A percentile compares a stretch with the other conserved stretches of the same genome.
Conservation (phyloP, 495 filamentous ascomycete genomes). For the Annulohypoxylon moriforme region DNA sequence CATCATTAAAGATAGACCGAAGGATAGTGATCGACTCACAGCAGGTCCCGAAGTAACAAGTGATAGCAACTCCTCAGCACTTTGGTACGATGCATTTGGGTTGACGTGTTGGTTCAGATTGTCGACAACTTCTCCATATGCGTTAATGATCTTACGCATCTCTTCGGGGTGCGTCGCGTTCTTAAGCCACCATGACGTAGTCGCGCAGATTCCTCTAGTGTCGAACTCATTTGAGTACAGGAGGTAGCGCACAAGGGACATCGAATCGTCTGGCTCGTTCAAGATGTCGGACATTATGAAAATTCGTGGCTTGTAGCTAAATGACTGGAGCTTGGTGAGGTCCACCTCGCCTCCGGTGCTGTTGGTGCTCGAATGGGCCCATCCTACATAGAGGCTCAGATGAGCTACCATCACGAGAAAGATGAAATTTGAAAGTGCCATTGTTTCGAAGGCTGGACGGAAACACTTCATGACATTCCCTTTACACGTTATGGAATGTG, state of each 20-base stretch:
- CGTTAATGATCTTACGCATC: constrained; percentile 6
- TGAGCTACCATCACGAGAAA: neutral
- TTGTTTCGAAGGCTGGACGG: neutral
- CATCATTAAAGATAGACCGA: too few species aligned
- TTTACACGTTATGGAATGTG: neutral
- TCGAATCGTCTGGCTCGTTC: constrained; percentile 24
- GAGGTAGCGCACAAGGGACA: constrained; percentile 22
- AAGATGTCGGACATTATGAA: constrained; percentile 24
- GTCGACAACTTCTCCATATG: constrained; percentile 15
- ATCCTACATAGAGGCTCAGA: constrained; percentile 2
- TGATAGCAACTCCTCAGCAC: neutral
- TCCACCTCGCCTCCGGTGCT: neutral
- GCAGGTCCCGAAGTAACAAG: constrained; percentile 9
- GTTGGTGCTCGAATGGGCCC: neutral
- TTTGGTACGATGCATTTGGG: constrained; percentile 4
- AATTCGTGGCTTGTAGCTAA: constrained; percentile 12
- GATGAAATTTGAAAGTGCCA: neutral
- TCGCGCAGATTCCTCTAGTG: constrained; percentile 24
- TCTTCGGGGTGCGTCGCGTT: constrained; percentile 12
- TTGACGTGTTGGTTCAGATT: constrained; percentile 12
- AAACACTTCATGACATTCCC: neutral
- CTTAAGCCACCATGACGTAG: constrained; percentile 19
- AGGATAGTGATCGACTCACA: neutral
- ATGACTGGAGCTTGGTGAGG: constrained; percentile 10
- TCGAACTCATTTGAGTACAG: constrained; percentile 26